Evolutionary conservation across 176 grass and related monocot genomes (phyloP).

Genomic region (Triticum dicoccoides): DNA sequence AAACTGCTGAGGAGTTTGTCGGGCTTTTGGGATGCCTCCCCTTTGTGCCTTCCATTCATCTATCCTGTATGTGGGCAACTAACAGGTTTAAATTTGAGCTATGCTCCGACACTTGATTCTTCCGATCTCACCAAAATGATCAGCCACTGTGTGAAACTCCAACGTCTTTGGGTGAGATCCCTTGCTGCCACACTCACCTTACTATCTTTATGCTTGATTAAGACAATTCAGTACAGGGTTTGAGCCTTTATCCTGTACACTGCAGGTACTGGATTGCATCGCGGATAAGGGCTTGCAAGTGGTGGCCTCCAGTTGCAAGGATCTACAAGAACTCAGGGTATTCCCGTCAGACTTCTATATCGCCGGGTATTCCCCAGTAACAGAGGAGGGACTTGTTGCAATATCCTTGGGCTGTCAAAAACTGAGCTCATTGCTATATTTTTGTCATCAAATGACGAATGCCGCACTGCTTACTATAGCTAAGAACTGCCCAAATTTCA

Average conservation of each 20-base stretch:
- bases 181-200: background rate
- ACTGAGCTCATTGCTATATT: slow-evolving; percentile 74
- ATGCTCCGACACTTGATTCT: slow-evolving; percentile 58
- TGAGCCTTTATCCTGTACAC: slow-evolving; percentile 14
- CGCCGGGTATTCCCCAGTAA: slow-evolving; percentile 58
- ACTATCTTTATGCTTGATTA: background rate
- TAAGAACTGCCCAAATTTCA: slow-evolving; percentile 81
- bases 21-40: slow-evolving; percentile 76
- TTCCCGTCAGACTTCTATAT: slow-evolving; percentile 62
- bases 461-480: slow-evolving; percentile 64
- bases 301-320: slow-evolving; percentile 75
- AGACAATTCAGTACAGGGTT: background rate
- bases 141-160: slow-evolving; percentile 65
- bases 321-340: slow-evolving; percentile 85
- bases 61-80: slow-evolving; percentile 61
- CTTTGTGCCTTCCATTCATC: slow-evolving; percentile 38
- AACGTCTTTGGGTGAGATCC: slow-evolving; percentile 83
- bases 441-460: slow-evolving; percentile 91
- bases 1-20: slow-evolving; percentile 74
- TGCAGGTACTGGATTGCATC: slow-evolving; percentile 75
- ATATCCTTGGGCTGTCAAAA: slow-evolving; percentile 74
- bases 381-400: slow-evolving; percentile 77
- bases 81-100: slow-evolving; percentile 78
- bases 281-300: slow-evolving; percentile 73
- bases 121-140: slow-evolving; percentile 64